Percentiles rank a stretch among this genome's conserved stretches.
Conservation (phyloP, 2,329 filamentous ascomycete species). For the Penicillium sp. region DNA sequence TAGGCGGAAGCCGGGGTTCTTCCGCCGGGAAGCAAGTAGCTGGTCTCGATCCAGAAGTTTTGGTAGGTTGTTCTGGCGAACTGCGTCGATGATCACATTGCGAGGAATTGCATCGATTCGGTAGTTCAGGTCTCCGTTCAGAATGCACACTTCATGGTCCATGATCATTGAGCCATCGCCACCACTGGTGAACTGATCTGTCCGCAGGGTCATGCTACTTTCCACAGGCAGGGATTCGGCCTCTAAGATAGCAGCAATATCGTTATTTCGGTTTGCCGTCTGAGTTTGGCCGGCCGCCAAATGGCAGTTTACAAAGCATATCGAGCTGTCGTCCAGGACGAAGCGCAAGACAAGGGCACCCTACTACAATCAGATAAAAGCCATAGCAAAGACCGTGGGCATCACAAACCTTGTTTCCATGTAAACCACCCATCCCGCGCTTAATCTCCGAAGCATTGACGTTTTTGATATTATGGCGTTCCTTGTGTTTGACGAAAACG, state of each 20-base stretch:
- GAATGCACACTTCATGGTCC: conserved; percentile 92
- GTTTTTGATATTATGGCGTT: conserved; percentile 67
- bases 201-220: conserved; percentile 55
- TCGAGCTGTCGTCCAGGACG: conserved; percentile 79
- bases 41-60: conserved; percentile 92
- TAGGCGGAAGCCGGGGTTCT: conserved; percentile 81
- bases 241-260: conserved; percentile 83
- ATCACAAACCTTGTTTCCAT: conserved; percentile 70
- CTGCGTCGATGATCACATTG: conserved; percentile 78
- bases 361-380: conserved; percentile 26
- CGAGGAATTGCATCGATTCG: conserved; percentile 95
- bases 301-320: conserved; percentile 97
- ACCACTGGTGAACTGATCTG: conserved; percentile 78
- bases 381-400: not conserved
- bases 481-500: conserved; percentile 77
- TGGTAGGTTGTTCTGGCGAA: conserved; percentile 67
- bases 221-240: conserved; percentile 64
- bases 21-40: conserved; percentile 74
- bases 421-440: conserved; percentile 85
- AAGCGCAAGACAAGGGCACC: conserved; percentile 89
- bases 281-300: conserved; percentile 86
- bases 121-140: conserved; percentile 96
- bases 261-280: conserved; percentile 82
- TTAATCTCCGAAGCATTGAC: conserved; percentile 78
- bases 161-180: conserved; percentile 90